Conservation (phyloP, 495 filamentous ascomycete genomes). For the Rostrohypoxylon terebratum region DNA sequence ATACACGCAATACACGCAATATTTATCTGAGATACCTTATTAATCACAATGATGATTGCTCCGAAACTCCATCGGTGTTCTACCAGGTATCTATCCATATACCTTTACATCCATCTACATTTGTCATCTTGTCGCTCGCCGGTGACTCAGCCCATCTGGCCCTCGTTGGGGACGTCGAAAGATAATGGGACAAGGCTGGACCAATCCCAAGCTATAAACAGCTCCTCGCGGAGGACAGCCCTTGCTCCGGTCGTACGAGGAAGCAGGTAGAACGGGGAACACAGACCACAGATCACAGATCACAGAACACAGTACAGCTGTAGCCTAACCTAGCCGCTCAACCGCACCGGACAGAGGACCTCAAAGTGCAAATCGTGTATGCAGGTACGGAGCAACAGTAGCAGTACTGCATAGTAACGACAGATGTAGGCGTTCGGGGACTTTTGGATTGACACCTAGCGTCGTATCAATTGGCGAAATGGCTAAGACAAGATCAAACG, state of each 20-base stretch:
- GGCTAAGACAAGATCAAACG: conserved; percentile 26
- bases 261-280: conserved; percentile 1
- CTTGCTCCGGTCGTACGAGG: conserved; percentile 20
- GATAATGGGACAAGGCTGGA: conserved; percentile 3
- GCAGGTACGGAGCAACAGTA: conserved; percentile 33
- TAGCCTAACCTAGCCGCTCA: conserved; percentile 19
- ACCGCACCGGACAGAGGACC: conserved; percentile 9
- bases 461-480: conserved; percentile 37
- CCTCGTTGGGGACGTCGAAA: not conserved
- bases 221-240: conserved; percentile 21
- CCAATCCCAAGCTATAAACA: conserved; percentile 12
- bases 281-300: conserved; percentile 4
- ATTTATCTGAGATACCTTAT: conserved; percentile 28
- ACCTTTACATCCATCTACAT: conserved; percentile 27
- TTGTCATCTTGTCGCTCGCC: conserved; percentile 35
- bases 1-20: too few species aligned
- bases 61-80: conserved; percentile 5
- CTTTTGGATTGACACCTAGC: conserved; percentile 13
- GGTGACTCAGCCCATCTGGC: conserved; percentile 30
- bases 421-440: not conserved
- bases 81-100: conserved; percentile 9
- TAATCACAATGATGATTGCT: conserved; percentile 3
- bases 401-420: not conserved
- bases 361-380: conserved; percentile 11
- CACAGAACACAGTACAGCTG: conserved; percentile 5